Base-by-base conservation (phyloP, 2,329 filamentous ascomycete species). In the Rutstroemia sp. region DNA sequence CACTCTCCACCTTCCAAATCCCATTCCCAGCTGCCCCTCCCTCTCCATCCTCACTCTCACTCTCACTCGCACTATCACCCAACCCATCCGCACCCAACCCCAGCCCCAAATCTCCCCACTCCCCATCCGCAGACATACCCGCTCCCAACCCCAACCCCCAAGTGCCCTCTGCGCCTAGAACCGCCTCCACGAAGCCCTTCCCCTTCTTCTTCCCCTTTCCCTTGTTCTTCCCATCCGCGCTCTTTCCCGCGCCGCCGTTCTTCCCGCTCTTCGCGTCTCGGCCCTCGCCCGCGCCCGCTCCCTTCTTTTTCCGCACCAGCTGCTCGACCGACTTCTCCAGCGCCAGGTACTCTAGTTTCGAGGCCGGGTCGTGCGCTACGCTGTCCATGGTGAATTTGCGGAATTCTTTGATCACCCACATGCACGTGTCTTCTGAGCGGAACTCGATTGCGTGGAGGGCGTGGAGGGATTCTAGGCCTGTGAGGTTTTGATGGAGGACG, bases 371-470 rank as follows among this genome's bases (percentile, higher is more conserved):
- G 58, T 84, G 79, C 2, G 78, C 75, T 2, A 85, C 67, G 34
- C 74, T 80, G 65, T 86, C 82, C 9, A 82, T 73, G 27, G 81
- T 74, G 65, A 85, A 85, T n/a, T 74, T 75, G 42, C 78, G 74
- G 2, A 79, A 78, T 68, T 85, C 81, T 18, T 75, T 73, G 69
- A 79, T 76, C 7, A 83, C 77, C 71, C 76, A 81, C 14, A 77
- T 71, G 56, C 80, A 83, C 0, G 77, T 78, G 60, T 81, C 78
- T 34, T 80, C 77, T 58, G 76, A 78, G 18, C 78, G 75, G 58
- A 84, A 78, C 37, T 72, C 73, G 41, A 80, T 69, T 16, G 82
- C 75, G 58, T 83, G 79, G 30, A 85, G 71, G 4, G 80, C 82
- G 14, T 76, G 75, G 5, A 85, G 75, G 12, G 71, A 77, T 14